Base-by-base conservation (phyloP, 257 asterid genomes). In the Solanum chilense region DNA sequence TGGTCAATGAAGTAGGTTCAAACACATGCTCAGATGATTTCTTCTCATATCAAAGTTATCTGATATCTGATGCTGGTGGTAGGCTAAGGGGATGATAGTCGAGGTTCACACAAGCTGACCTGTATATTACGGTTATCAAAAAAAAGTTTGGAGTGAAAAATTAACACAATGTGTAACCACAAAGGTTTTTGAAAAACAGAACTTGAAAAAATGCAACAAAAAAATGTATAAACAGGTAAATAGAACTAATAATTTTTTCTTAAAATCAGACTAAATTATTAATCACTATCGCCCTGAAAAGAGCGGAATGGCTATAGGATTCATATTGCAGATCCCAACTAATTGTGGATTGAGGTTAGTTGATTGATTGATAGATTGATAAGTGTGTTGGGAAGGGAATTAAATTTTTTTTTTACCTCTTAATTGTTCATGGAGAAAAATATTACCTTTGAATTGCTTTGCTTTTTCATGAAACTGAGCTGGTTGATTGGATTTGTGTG, bases 81-180 rank as follows among this genome's bases (percentile, higher is more conserved):
- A 0, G 29, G 29, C 29, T 29, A 29, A 29, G 23, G 21, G 37
- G 41, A 7, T 29, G 3, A 6, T 29, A 69, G 76, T 14, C 5
- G 12, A 15, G 41, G 0, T 69, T 12, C 0, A 0, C 6, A 5
- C 7, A 69, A 3, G 76, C 41, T 0, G 1, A 39, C n/a, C 1
- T 0, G 0, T 20, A 69, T 0, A 0, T 16, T 12, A 69, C 0
- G 12, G 1, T 3, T 31, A 15, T 31, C 6, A 29, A 29, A 69
- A 69, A 15, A 66, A 2, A 5, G 23, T 15, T 69, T 69, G 76
- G 76, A 29, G 76, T 29, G 76, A 73, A 33, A 70, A 71, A 20
- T 4, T 35, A 20, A 18, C 44, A 18, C 25, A 9, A 71, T 71
- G 0, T 33, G 0, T 71, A 71, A 71, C 80, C 0, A 20, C 21